Evolutionary conservation across 495 filamentous ascomycete species (phyloP).

Genomic region (Penicillium herquei): DNA sequence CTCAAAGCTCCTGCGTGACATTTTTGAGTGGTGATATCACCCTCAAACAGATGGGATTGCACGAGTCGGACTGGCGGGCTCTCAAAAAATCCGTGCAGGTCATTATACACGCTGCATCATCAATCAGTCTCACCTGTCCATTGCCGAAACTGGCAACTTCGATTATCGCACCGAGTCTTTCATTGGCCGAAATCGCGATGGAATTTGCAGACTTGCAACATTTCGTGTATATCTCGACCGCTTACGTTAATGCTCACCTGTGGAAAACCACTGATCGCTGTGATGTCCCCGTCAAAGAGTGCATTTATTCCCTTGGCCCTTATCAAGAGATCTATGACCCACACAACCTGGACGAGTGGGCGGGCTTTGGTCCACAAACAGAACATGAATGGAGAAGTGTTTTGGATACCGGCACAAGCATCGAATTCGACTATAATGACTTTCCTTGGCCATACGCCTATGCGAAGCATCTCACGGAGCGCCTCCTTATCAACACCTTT

Average conservation of each 20-base stretch:
- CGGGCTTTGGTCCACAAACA: neutral
- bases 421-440: constrained; percentile 8
- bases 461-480: constrained; percentile 23
- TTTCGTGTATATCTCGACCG: constrained; percentile 4
- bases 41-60: neutral
- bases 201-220: neutral
- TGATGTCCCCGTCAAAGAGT: constrained; percentile 2
- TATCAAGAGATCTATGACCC: neutral
- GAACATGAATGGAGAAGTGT: constrained; percentile 8
- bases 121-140: neutral
- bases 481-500: constrained; percentile 12
- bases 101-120: constrained; percentile 2
- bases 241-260: constrained; percentile 7
- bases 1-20: neutral
- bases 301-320: neutral
- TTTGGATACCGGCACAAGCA: neutral
- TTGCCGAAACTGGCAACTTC: neutral
- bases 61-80: constrained; percentile 1
- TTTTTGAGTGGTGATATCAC: neutral
- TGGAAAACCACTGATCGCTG: neutral
- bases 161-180: neutral
- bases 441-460: constrained; percentile 23
- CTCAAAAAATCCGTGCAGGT: constrained; percentile 1
- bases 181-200: neutral
- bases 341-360: neutral